Evolutionary conservation across 192 early-diverging fungal species (phyloP).

Genomic region (Phlyctochytrium bullatum): DNA sequence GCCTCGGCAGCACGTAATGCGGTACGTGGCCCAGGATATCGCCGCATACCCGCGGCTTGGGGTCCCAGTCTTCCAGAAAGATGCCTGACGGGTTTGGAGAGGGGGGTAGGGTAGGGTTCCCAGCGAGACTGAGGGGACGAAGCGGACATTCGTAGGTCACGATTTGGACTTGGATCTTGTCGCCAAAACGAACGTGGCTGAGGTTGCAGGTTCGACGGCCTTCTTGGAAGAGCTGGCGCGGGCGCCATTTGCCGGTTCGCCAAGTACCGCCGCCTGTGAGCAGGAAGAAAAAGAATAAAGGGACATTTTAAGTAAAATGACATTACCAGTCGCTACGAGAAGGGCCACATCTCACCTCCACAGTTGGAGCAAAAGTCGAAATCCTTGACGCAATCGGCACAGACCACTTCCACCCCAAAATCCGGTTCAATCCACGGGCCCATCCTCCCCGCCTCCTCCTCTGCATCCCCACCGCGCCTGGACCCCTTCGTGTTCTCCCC

Average conservation of each 20-base stretch:
- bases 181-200: constrained; percentile 22
- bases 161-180: constrained; percentile 3
- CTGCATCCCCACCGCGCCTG: neutral
- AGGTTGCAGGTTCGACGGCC: constrained; percentile 25
- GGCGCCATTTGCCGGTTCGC: constrained; percentile 39
- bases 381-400: constrained; percentile 18
- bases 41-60: neutral
- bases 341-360: constrained; percentile 22
- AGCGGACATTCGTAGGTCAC: constrained; percentile 1
- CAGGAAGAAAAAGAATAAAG: too few relatives aligned
- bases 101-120: neutral
- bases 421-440: constrained; percentile 9
- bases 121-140: neutral
- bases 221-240: constrained; percentile 30
- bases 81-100: too few relatives aligned
- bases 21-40: neutral
- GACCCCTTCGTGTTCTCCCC: too few relatives aligned
- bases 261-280: constrained; percentile 35
- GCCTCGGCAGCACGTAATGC: too few relatives aligned
- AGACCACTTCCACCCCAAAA: constrained; percentile 40
- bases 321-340: too few relatives aligned
- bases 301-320: too few relatives aligned
- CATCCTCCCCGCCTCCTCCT: neutral
- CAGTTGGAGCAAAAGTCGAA: constrained; percentile 39
- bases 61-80: neutral